These are phyloP conservation scores for Kazachstania bromeliacearum DNA, from an alignment of 805 yeast genomes.

Conservation along the genomic window DNA sequence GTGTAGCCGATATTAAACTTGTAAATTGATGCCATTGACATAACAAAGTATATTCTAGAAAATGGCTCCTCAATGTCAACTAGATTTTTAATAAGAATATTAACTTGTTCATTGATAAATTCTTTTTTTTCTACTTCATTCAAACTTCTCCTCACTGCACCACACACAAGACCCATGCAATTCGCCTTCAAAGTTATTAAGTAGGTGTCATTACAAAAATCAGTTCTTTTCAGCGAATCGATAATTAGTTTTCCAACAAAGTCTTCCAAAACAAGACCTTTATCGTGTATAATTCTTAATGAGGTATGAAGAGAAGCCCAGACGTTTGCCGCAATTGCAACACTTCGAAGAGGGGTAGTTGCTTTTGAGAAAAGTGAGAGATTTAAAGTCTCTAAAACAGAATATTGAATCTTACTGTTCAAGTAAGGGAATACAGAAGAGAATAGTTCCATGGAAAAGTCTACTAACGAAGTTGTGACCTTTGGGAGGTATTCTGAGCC, in stretches of 20 bases:
- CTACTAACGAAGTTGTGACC: conserved; percentile 50
- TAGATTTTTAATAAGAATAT: conserved; percentile 53
- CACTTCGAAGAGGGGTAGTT: conserved; percentile 27
- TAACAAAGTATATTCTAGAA: conserved; percentile 48
- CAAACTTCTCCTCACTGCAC: conserved; percentile 23
- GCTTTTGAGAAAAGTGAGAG: conserved; percentile 39
- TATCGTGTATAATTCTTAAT: conserved; percentile 21
- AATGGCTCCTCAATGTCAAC: conserved; percentile 57
- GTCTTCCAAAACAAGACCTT: conserved; percentile 22
- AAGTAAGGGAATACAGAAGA: conserved; percentile 60
- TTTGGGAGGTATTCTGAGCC: conserved; percentile 30
- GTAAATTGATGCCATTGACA: conserved; percentile 41
- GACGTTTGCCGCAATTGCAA: conserved; percentile 51
- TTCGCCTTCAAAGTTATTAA: conserved; percentile 44
- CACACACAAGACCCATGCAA: conserved; percentile 44
- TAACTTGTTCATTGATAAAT: conserved; percentile 33
- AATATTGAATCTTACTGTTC: conserved; percentile 71
- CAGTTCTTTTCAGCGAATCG: conserved; percentile 41
- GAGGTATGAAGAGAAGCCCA: conserved; percentile 55
- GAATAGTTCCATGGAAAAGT: conserved; percentile 69
- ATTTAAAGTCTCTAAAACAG: conserved; percentile 74
- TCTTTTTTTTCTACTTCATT: conserved; percentile 6
- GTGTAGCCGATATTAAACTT: conserved; percentile 31
- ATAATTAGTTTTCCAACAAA: conserved; percentile 37
- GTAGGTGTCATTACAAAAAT: conserved; percentile 31